Evolutionary conservation across 257 asterid species (phyloP), one percentile per base, ranked within the genome.

Genomic region (Anisodus tanguticus): DNA sequence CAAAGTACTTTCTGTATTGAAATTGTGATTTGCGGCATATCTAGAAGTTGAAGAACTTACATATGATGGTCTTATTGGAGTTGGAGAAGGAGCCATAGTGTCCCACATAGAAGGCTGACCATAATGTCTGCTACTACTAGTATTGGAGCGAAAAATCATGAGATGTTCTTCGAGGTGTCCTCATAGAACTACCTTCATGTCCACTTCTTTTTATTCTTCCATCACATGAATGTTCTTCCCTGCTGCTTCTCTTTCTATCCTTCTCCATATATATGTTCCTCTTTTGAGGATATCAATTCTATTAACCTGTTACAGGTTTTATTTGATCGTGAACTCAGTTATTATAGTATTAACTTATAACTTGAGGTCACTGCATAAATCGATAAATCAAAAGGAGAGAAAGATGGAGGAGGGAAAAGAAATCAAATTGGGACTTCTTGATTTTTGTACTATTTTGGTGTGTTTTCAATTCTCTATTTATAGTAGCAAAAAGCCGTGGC

Each of bases 91-190:
- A 86, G 95, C 98, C 51, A 90, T 76, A 82, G 87, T 90, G 85
- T 94, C 98, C 98, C 99, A 96, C 53, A 97, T 97, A 86, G 98
- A 96, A 84, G 92, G 93, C 85, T 89, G 93, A 70, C 86, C 92
- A 86, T 93, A 80, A 81, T 81, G 89, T 83, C 92, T 88, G 85
- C 90, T 89, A 85, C 90, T 90, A 84, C 92, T 41, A 41, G 45
- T 85, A 62, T 91, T 64, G 85, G 88, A 74, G 82, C 68, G 91
- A 22, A 66, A 66, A 87, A 83, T 91, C 45, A 39, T 79, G 8
- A 82, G 51, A 80, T 82, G n/a, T 45, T n/a, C 47, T 80, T 91
- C 98, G 93, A 59, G 95, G 98, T 84, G 97, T 87, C 58, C 90
- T 86, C 85, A 87, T 77, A 57, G 88, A 79, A 82, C 93, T 85